These are phyloP conservation scores for Skeletonema grethae DNA, from an alignment of 108 stramenopile species.

Conservation along the genomic window DNA sequence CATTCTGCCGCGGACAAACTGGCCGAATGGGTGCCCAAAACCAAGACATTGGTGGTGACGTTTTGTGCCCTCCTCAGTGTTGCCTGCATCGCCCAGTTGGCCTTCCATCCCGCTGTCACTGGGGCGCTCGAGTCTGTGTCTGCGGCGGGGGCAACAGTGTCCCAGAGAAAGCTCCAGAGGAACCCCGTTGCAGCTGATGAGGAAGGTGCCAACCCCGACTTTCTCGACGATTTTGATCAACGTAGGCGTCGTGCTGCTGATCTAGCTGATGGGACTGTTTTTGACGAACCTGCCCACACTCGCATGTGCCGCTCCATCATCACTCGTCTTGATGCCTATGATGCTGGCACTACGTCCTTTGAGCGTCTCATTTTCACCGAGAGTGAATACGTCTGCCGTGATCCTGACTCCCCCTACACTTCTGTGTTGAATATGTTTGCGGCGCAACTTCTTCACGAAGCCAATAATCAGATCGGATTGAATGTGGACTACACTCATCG, in stretches of 20 bases:
- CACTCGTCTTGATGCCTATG: slow-evolving; percentile 17
- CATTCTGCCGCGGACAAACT: background rate
- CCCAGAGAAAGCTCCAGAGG: background rate
- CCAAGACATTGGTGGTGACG: background rate
- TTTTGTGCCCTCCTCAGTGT: slow-evolving; percentile 2
- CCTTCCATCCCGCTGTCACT: background rate
- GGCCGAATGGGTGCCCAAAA: slow-evolving; percentile 1
- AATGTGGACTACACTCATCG: slow-evolving; percentile 36
- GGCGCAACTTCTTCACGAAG: slow-evolving; percentile 17
- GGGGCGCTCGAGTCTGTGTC: background rate
- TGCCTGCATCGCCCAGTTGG: background rate
- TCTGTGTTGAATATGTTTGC: slow-evolving; percentile 41
- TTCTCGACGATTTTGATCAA: slow-evolving; percentile 31
- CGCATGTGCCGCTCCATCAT: slow-evolving; percentile 38
- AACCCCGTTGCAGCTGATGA: background rate
- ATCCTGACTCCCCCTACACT: slow-evolving; percentile 32
- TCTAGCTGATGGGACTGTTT: slow-evolving; percentile 27
- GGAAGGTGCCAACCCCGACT: background rate
- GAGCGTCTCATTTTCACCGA: slow-evolving; percentile 27
- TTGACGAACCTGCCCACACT: slow-evolving; percentile 30
- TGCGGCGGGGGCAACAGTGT: background rate
- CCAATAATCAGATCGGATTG: slow-evolving; percentile 16
- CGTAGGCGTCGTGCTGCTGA: slow-evolving; percentile 33
- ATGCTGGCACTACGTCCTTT: slow-evolving; percentile 27
- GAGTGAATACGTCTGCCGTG: slow-evolving; percentile 35